Evolutionary conservation across 1,139 yeast genomes (phyloP).

Genomic region (Saccharomyces hybrid): DNA sequence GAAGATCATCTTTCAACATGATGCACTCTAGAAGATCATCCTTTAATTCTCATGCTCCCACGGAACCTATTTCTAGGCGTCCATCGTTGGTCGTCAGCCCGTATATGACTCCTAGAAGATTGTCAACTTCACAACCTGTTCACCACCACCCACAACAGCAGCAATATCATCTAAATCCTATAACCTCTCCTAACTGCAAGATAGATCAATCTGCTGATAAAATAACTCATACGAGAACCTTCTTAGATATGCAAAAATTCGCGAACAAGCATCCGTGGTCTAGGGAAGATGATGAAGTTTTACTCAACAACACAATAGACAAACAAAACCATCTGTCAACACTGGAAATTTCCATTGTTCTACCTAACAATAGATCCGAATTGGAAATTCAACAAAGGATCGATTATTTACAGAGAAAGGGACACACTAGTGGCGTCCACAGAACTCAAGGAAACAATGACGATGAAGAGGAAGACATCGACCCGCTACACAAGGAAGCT

Average conservation of each 20-base stretch:
- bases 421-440: conserved; percentile 7
- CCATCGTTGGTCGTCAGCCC: conserved; percentile 1
- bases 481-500: not conserved
- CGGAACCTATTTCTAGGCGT: not conserved
- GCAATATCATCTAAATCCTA: not conserved
- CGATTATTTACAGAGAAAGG: conserved; percentile 38
- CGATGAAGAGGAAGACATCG: not conserved
- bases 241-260: conserved; percentile 2
- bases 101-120: conserved; percentile 8
- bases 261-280: conserved; percentile 10
- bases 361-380: conserved; percentile 61
- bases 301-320: conserved; percentile 39
- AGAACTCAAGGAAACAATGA: not conserved
- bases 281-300: conserved; percentile 60
- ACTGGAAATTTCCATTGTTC: conserved; percentile 64
- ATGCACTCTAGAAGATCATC: conserved; percentile 28
- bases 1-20: conserved; percentile 28
- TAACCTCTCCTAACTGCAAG: not conserved
- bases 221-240: conserved; percentile 2
- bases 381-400: conserved; percentile 64
- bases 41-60: not conserved
- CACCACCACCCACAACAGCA: not conserved
- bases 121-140: conserved; percentile 7
- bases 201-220: not conserved
- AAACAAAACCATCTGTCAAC: conserved; percentile 52